These are phyloP conservation scores for Trametes villosa DNA, from an alignment of 768 basidiomycete genomes.

Conservation along the genomic window DNA sequence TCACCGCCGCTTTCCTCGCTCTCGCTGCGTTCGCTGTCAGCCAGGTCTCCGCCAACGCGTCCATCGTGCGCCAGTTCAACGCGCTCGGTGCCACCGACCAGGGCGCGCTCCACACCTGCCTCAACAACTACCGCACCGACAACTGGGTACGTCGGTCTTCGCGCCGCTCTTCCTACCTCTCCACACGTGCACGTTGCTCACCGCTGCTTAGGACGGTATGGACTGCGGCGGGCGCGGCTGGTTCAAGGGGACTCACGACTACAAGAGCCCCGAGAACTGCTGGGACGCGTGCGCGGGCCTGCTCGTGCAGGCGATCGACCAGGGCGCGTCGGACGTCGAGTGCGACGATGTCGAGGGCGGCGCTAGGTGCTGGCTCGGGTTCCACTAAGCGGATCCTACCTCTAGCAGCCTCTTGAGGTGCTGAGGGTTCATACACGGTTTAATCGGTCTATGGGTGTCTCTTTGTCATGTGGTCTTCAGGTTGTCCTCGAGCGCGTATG, in stretches of 20 bases:
- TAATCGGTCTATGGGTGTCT: too few relatives aligned
- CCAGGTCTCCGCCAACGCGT: conserved; percentile 5
- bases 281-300: neutral
- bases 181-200: too few relatives aligned
- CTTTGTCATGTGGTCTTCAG: too few relatives aligned
- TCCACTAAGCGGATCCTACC: too few relatives aligned
- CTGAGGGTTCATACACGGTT: too few relatives aligned
- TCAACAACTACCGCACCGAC: conserved; percentile 1
- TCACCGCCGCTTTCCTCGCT: neutral
- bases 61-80: conserved; percentile 1
- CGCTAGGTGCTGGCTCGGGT: neutral
- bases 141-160: neutral
- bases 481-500: too few relatives aligned
- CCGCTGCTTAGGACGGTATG: neutral
- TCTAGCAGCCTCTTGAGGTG: too few relatives aligned
- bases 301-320: neutral
- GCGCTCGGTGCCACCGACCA: conserved; percentile 5
- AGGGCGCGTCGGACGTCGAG: conserved; percentile 2
- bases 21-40: conserved; percentile 1
- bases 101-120: neutral
- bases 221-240: conserved; percentile 7
- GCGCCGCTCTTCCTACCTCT: neutral
- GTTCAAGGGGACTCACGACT: conserved; percentile 2
- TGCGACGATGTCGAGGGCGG: conserved; percentile 6
- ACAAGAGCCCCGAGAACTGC: conserved; percentile 4